A percentile compares a stretch with the other conserved stretches of the same genome.
These are phyloP conservation scores for Encephalitozoon cuniculi DNA, from an alignment of 371 early-diverging fungal species.

Conservation along the genomic window DNA sequence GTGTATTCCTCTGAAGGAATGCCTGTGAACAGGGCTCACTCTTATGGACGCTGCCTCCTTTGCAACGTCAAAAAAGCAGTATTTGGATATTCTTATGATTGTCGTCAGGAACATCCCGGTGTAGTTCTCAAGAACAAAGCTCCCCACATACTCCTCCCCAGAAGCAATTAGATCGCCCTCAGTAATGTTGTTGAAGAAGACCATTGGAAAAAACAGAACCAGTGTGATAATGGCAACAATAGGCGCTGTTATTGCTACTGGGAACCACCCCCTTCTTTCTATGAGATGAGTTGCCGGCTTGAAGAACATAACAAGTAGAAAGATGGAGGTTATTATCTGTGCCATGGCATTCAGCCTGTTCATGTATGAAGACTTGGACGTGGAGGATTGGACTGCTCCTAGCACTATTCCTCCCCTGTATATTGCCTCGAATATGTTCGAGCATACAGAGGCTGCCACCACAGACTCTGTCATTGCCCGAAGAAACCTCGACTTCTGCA, in stretches of 20 bases:
- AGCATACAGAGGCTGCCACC: not conserved
- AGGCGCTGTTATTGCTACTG: not conserved
- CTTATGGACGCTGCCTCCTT: conserved; percentile 59
- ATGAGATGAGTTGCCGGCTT: conserved; percentile 3
- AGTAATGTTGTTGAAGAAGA: conserved; percentile 5
- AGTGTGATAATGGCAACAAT: not conserved
- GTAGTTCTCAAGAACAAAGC: conserved; percentile 18
- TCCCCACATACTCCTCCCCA: not conserved
- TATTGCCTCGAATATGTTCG: not conserved
- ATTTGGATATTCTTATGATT: conserved; percentile 55
- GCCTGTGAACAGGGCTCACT: conserved; percentile 45
- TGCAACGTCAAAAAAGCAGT: conserved; percentile 59
- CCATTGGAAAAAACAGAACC: not conserved
- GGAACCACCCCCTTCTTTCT: not conserved
- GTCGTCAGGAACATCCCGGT: not conserved
- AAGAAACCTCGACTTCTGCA: not conserved
- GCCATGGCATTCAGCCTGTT: not conserved
- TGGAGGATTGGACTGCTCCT: not conserved
- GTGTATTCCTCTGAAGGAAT: conserved; percentile 55
- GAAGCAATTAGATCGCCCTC: not conserved
- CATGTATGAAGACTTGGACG: not conserved
- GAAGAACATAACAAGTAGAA: conserved; percentile 7
- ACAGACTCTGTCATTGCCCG: not conserved
- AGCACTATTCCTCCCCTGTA: conserved; percentile 7
- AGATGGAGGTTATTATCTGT: conserved; percentile 10